A percentile compares a stretch with the other conserved stretches of the same genome.
These are phyloP conservation scores for Cyclotella cryptica DNA, from an alignment of 108 stramenopile species.

Conservation along the genomic window DNA sequence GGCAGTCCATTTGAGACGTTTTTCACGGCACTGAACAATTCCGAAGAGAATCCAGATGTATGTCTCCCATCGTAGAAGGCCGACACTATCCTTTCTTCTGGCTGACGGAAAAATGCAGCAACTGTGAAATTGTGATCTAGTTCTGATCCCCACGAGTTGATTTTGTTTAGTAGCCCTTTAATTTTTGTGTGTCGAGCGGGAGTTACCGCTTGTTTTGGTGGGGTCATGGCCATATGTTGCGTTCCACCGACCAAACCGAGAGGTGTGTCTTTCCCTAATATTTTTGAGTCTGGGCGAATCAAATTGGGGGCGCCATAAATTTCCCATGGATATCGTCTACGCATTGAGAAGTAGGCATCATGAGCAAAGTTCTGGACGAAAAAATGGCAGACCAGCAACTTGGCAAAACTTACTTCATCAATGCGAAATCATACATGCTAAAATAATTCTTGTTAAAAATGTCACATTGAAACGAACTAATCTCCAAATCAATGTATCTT, in stretches of 20 bases:
- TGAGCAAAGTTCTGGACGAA: neutral
- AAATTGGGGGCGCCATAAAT: conserved; percentile 52
- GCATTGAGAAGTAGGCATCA: neutral
- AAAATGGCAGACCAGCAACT: neutral
- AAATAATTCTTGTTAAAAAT: conserved; percentile 3
- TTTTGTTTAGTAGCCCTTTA: conserved; percentile 3
- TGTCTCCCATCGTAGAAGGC: conserved; percentile 48
- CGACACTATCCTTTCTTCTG: conserved; percentile 50
- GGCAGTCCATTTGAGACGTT: neutral
- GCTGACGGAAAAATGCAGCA: conserved; percentile 50
- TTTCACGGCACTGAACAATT: conserved; percentile 6
- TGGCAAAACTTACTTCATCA: conserved; percentile 34
- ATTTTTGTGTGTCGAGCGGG: conserved; percentile 20
- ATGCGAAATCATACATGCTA: conserved; percentile 55
- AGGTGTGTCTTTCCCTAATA: conserved; percentile 24
- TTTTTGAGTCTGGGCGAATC: conserved; percentile 6
- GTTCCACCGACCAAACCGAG: conserved; percentile 53
- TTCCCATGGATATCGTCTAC: conserved; percentile 55
- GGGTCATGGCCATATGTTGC: conserved; percentile 44
- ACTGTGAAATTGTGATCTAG: conserved; percentile 48
- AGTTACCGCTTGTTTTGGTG: conserved; percentile 3
- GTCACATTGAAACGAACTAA: conserved; percentile 37
- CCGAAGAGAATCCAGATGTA: conserved; percentile 33
- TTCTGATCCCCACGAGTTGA: conserved; percentile 37
- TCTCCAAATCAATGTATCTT: conserved; percentile 48